Base-by-base conservation (phyloP, 2,329 filamentous ascomycete species). In the Colletotrichum scovillei region DNA sequence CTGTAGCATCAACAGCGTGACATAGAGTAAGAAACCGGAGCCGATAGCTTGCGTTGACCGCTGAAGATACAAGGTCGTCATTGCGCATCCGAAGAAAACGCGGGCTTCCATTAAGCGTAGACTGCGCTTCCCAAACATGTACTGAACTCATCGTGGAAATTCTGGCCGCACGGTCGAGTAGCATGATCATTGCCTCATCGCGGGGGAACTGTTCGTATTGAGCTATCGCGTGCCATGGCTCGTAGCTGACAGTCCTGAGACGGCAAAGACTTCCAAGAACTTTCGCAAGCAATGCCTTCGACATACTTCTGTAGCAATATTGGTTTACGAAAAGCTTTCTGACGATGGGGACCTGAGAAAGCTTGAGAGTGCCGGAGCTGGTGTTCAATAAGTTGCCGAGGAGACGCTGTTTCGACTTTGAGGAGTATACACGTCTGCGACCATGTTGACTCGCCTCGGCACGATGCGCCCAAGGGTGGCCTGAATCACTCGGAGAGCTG, bases 1-100 rank as follows among this genome's bases (percentile, higher is more conserved):
- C 46, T 30, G 28, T 62, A 24, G 65, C 56, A 38, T 68, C 56
- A 12, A 68, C 57, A 22, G 46, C 65, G 22, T 55, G 46, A 14
- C 30, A 68, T 1, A 68, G 7, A 22, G 30, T 3, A 38, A 67
- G 5, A 8, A 0, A 52, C 0, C 1, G 56, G 0, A 63, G 56
- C 19, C 30, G 14, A 24, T 55, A 55, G 42, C 57, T 68, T 55
- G 46, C 30, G 16, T 42, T 30, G 0, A 55, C 42, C 19, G 42
- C 42, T 2, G 1, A 1, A 35, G 8, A 55, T 4, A 68, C 30
- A 0, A 68, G 66, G 57, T 32, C 2, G 7, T 63, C 57, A 24
- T 68, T 32, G 49, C n/a, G 1, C 38, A 35, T 5, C 26, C 67
- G 57, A 3, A 16, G 12, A 16, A 52, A 69, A 38, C 2, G 35